Evolutionary conservation across 805 yeast genomes (phyloP).

Genomic region (Tetrapisispora taiwanensis): DNA sequence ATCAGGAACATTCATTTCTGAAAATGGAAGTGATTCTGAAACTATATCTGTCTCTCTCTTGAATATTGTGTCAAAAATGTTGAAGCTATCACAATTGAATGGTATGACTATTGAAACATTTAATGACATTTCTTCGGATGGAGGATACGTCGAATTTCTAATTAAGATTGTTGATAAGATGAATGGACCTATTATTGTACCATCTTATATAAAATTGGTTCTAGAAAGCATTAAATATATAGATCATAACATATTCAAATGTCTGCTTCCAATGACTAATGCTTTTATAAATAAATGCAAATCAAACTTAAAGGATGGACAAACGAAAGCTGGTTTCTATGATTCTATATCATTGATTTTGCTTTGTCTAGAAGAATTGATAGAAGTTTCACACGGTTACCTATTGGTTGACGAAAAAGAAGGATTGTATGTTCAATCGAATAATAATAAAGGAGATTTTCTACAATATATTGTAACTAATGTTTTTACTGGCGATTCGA

Average conservation of each 20-base stretch:
- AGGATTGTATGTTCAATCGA: slow-evolving; percentile 11
- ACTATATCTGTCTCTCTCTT: slow-evolving; percentile 26
- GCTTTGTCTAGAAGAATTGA: slow-evolving; percentile 56
- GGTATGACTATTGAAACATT: slow-evolving; percentile 26
- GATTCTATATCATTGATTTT: slow-evolving; percentile 37
- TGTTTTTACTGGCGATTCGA: slow-evolving; percentile 24
- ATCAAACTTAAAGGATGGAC: slow-evolving; percentile 12
- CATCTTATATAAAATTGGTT: slow-evolving; percentile 35
- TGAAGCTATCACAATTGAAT: slow-evolving; percentile 24
- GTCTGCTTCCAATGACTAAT: slow-evolving; percentile 44
- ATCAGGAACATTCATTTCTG: slow-evolving; percentile 23
- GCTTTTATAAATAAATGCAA: slow-evolving; percentile 29
- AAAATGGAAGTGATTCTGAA: slow-evolving; percentile 19
- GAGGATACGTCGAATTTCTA: slow-evolving; percentile 36
- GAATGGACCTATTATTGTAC: slow-evolving; percentile 30
- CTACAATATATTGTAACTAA: slow-evolving; percentile 28
- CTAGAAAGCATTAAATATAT: slow-evolving; percentile 43
- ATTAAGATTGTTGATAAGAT: slow-evolving; percentile 40
- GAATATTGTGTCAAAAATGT: slow-evolving; percentile 25
- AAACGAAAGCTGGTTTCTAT: slow-evolving; percentile 33
- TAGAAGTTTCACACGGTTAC: slow-evolving; percentile 49
- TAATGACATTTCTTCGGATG: slow-evolving; percentile 23
- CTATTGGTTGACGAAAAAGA: slow-evolving; percentile 31
- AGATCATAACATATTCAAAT: slow-evolving; percentile 42
- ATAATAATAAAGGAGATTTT: slow-evolving; percentile 18